Conservation (phyloP, 2,329 filamentous ascomycete genomes). For the Neurospora sp. region DNA sequence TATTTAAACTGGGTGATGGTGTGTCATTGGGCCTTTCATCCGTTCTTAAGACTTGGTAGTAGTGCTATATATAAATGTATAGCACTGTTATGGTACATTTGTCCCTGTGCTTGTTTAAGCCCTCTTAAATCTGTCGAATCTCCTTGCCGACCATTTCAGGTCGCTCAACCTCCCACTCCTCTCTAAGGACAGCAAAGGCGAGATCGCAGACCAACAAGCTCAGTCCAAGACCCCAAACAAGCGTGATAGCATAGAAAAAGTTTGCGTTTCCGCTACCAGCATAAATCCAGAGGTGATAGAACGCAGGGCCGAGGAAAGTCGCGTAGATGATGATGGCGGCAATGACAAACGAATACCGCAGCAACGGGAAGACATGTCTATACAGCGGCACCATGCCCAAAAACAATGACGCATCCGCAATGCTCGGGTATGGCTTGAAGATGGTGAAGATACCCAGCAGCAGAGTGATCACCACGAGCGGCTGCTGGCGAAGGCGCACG, state of each 20-base stretch:
- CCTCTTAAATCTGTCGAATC: constrained; percentile 56
- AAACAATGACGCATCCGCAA: constrained; percentile 81
- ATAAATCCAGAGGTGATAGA: constrained; percentile 97
- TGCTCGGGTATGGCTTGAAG: constrained; percentile 94
- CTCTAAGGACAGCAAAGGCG: constrained; percentile 77
- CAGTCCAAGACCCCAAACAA: constrained; percentile 93
- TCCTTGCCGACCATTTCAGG: constrained; percentile 87
- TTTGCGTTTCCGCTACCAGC: constrained; percentile 96
- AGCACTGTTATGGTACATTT: background rate
- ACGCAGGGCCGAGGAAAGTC: constrained; percentile 80
- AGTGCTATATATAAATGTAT: background rate
- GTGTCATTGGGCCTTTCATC: background rate
- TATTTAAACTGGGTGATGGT: background rate
- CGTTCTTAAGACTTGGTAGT: background rate
- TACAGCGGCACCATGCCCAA: constrained; percentile 75
- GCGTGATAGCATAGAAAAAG: constrained; percentile 97
- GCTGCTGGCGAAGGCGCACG: constrained; percentile 73
- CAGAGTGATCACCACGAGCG: constrained; percentile 75
- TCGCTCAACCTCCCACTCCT: constrained; percentile 88
- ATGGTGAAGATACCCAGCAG: constrained; percentile 83
- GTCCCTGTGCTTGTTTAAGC: background rate
- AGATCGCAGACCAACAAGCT: constrained; percentile 81
- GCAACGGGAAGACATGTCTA: constrained; percentile 83
- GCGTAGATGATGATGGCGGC: constrained; percentile 78
- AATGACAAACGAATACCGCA: constrained; percentile 87